phyloP scores from a whole-genome alignment of 2,329 filamentous ascomycete genomes.

The Aureobasidium sp. region DNA sequence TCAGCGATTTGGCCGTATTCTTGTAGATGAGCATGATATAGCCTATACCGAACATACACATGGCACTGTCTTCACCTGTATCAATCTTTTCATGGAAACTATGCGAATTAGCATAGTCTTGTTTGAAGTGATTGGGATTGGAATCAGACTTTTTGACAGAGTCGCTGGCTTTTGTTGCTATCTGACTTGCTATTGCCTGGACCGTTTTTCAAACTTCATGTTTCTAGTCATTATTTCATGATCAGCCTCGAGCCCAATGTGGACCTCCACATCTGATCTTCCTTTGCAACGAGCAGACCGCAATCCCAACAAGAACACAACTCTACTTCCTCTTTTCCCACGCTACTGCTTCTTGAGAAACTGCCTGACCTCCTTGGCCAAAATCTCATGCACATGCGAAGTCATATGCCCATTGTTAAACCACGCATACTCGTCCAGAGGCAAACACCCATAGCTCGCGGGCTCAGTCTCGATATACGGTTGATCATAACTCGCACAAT shows the following conservation, averaged over 20 bases:
- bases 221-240: no score
- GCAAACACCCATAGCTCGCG: conserved; percentile 39
- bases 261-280: no score
- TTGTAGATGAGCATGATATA: background rate
- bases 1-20: background rate
- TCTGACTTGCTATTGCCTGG: no score
- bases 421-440: conserved; percentile 42
- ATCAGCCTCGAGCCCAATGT: no score
- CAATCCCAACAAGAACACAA: background rate
- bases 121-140: no score
- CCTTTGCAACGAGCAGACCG: no score
- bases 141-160: no score
- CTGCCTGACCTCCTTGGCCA: conserved; percentile 26
- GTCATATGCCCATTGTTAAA: conserved; percentile 44
- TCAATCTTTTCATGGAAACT: background rate
- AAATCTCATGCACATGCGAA: conserved; percentile 34
- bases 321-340: background rate
- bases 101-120: no score
- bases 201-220: no score
- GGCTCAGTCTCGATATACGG: conserved; percentile 40
- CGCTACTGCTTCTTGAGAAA: conserved; percentile 16
- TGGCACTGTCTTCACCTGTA: background rate
- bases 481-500: conserved; percentile 41
- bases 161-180: no score
- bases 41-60: background rate